Conservation (phyloP, 495 filamentous ascomycete species). For the Hyaloscypha hepaticicola region DNA sequence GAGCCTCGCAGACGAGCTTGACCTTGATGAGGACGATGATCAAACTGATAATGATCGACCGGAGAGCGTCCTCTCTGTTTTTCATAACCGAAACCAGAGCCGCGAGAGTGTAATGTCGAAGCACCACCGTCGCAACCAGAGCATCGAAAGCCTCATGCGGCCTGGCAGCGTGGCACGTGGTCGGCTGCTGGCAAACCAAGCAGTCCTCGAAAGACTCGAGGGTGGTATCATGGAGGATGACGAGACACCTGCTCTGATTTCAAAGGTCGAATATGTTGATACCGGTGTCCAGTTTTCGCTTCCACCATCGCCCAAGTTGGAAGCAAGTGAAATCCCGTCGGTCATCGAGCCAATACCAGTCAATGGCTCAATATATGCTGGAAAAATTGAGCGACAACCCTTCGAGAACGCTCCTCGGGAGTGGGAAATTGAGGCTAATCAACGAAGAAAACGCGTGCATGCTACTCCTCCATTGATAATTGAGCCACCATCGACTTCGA, state of each 20-base stretch:
- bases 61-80: slow-evolving; percentile 49
- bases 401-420: slow-evolving; percentile 42
- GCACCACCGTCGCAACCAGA: slow-evolving; percentile 45
- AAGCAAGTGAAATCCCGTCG: slow-evolving; percentile 26
- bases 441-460: slow-evolving; percentile 63
- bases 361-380: slow-evolving; percentile 34
- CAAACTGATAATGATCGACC: slow-evolving; percentile 50
- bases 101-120: slow-evolving; percentile 46
- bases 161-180: slow-evolving; percentile 49
- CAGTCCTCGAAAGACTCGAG: slow-evolving; percentile 50
- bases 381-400: slow-evolving; percentile 36
- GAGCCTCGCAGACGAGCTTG: slow-evolving; percentile 87
- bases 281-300: slow-evolving; percentile 80
- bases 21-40: slow-evolving; percentile 73
- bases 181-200: slow-evolving; percentile 45
- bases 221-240: slow-evolving; percentile 50
- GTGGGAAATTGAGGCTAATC: slow-evolving; percentile 67
- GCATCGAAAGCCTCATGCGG: slow-evolving; percentile 50
- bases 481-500: slow-evolving; percentile 40
- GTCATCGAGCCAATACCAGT: slow-evolving; percentile 40
- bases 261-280: slow-evolving; percentile 58
- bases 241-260: slow-evolving; percentile 17
- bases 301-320: slow-evolving; percentile 66
- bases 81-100: slow-evolving; percentile 41
- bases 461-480: slow-evolving; percentile 42